Base-by-base conservation (phyloP, 139 green algal genomes). In the Spirogloea muscicola region DNA sequence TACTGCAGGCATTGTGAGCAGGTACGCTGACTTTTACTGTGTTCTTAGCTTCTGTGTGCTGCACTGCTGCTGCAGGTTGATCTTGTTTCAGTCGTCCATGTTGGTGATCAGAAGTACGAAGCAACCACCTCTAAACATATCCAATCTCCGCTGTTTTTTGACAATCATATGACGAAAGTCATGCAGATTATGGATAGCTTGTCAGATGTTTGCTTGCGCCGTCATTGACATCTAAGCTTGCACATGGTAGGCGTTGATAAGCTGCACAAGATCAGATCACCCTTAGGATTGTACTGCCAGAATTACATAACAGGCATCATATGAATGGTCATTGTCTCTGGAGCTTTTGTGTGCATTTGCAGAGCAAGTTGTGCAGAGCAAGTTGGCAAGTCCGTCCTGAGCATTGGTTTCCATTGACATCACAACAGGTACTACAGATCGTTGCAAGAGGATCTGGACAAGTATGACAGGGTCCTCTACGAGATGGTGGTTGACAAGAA, bases 401-500 rank as follows among this genome's bases (percentile, higher is more conserved):
- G 29, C 7, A 7, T 60, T 5, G 49, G 10, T 10, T 16, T 21
- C 10, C 16, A 31, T 60, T 60, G 49, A 13, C 10, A 25, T 68
- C 5, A 58, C 13, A 40, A 38, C 34, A 77, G 68, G 16, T 77
- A 77, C 51, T 82, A 71, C 70, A 36, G 83, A n/a, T 34, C 16
- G 31, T 44, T 82, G 27, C 69, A 82, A 55, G 49, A 42, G 27
- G 74, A 80, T 6, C 25, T 82, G 18, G 44, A 29, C 4, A 64
- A 38, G 9, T 82, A 82, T 44, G 74, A 82, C 48, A 41, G 74
- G 25, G 74, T 82, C 5, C 73, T 82, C 34, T 82, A 82, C 51
- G 74, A 82, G 71, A 83, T 82, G 73, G 73, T 81, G 6, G 73
- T 71, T 4, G 70, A 81, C 48, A 81, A 77, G 58, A n/a, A n/a